Conservation (phyloP, 805 yeast genomes). For the Cyberlindnera sargentensis region DNA sequence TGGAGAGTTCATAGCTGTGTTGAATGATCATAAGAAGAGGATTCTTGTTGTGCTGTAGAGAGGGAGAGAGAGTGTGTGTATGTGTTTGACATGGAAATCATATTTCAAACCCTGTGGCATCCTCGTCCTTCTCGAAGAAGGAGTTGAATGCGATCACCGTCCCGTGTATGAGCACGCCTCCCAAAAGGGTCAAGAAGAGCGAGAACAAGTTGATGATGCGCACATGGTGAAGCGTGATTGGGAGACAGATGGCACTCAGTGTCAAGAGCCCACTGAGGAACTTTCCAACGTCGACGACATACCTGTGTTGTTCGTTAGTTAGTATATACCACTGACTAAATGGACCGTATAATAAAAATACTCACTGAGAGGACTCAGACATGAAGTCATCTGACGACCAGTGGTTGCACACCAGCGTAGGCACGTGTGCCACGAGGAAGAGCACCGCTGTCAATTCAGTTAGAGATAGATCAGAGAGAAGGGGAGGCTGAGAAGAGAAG, state of each 20-base stretch:
- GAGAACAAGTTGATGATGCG: constrained; percentile 53
- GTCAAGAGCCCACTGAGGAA: constrained; percentile 61
- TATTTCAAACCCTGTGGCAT: constrained; percentile 21
- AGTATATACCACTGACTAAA: not conserved
- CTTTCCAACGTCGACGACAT: constrained; percentile 60
- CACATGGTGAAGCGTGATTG: constrained; percentile 58
- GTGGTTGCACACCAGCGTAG: constrained; percentile 43
- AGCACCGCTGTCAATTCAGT: constrained; percentile 28
- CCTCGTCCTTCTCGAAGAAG: constrained; percentile 49
- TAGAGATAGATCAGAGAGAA: not conserved
- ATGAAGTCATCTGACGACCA: constrained; percentile 47
- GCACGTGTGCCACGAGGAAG: constrained; percentile 50
- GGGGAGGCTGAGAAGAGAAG: not conserved
- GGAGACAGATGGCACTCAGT: constrained; percentile 52
- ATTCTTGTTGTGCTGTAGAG: too few species aligned
- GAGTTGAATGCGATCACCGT: constrained; percentile 66
- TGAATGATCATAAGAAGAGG: too few species aligned
- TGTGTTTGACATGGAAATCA: not conserved
- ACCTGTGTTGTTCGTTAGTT: constrained; percentile 17
- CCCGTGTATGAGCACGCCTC: constrained; percentile 64
- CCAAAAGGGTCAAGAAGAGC: constrained; percentile 52
- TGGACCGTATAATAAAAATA: constrained; percentile 1
- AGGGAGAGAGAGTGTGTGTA: too few species aligned
- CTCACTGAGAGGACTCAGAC: constrained; percentile 36
- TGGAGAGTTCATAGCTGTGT: too few species aligned